Conservation (phyloP, 225 moss, liverwort and hornwort genomes). For the Polytrichum commune region DNA sequence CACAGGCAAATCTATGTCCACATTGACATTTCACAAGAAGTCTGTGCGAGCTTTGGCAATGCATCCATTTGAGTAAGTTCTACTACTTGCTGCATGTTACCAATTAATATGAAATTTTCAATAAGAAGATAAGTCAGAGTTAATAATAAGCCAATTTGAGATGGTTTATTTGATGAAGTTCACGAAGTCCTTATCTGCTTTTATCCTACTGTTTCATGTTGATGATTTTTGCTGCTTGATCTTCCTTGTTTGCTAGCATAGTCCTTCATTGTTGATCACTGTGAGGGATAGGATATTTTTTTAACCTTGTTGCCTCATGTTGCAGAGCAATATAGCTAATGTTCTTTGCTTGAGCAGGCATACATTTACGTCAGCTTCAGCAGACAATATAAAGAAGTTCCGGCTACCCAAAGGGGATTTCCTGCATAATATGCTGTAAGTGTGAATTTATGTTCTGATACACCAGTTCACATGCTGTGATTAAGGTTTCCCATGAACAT, state of each 20-base stretch:
- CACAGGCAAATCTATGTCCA: conserved; percentile 93
- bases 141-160: no score
- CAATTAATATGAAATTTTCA: no score
- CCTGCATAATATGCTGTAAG: conserved; percentile 98
- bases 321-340: neutral
- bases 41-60: conserved; percentile 95
- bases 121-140: no score
- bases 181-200: no score
- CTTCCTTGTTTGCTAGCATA: no score
- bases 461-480: no score
- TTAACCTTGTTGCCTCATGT: neutral
- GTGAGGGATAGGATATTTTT: no score
- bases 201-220: no score
- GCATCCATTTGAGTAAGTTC: conserved; percentile 99
- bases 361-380: conserved; percentile 97
- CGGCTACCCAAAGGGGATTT: conserved; percentile 90
- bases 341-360: conserved; percentile 51
- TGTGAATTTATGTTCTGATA: neutral
- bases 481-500: no score
- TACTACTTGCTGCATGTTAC: conserved; percentile 7
- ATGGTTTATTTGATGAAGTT: no score
- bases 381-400: conserved; percentile 99
- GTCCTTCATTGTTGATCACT: no score
- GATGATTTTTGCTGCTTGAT: no score
- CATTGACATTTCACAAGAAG: conserved; percentile 96